Percentiles rank a stretch among this genome's conserved stretches.
phyloP scores from a whole-genome alignment of 345 rosid genomes.

The Eucalyptus erythrocorys region DNA sequence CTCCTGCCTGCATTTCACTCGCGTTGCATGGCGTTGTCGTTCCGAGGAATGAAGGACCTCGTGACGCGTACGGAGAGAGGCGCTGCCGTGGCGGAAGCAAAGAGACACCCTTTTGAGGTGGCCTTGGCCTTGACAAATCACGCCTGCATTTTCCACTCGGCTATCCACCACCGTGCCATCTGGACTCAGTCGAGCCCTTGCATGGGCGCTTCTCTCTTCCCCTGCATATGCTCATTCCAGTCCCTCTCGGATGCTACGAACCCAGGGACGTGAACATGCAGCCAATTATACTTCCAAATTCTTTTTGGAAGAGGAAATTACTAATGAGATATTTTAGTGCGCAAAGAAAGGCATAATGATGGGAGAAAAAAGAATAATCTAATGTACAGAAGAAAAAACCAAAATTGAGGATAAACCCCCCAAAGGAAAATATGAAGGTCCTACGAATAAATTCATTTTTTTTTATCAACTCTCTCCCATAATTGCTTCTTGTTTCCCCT shows the following conservation, averaged over 20 bases:
- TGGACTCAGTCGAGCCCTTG: not conserved
- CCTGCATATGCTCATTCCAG: not conserved
- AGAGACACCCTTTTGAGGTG: not conserved
- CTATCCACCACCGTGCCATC: not conserved
- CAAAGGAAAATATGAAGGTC: not conserved
- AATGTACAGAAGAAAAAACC: not conserved
- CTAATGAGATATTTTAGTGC: not conserved
- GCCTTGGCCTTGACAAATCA: not conserved
- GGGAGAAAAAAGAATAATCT: too few relatives aligned
- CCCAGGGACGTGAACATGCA: not conserved
- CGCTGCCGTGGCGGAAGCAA: not conserved
- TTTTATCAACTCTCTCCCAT: not conserved
- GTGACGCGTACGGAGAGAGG: not conserved
- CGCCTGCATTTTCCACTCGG: not conserved
- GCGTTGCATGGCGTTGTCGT: not conserved
- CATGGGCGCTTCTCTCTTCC: not conserved
- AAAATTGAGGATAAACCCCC: not conserved
- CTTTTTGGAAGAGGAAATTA: not conserved
- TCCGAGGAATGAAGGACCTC: not conserved
- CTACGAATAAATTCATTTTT: not conserved
- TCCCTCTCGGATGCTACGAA: not conserved
- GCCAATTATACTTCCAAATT: not conserved
- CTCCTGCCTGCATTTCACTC: not conserved
- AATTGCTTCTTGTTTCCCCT: slow-evolving; percentile 5
- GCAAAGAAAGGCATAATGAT: not conserved